These are phyloP conservation scores for Hyaloperonospora arabidopsidis DNA, from an alignment of 352 stramenopile species.

Conservation along the genomic window DNA sequence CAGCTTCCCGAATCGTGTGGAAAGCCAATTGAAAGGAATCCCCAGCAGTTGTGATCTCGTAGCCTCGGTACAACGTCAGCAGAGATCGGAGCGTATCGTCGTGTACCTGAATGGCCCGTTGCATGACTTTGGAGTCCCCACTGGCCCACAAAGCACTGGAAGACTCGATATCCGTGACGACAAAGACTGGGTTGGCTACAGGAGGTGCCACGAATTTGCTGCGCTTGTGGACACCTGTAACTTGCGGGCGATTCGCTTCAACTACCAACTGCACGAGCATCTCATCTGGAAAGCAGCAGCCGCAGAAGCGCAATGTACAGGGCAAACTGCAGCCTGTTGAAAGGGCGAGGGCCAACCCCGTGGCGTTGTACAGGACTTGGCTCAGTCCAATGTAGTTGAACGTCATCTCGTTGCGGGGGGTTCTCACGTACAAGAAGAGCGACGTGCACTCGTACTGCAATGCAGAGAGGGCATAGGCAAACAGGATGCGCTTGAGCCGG, in stretches of 20 bases:
- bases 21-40: slow-evolving; percentile 71
- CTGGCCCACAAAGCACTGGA: slow-evolving; percentile 54
- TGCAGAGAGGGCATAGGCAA: slow-evolving; percentile 37
- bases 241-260: slow-evolving; percentile 24
- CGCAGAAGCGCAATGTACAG: slow-evolving; percentile 31
- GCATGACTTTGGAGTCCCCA: slow-evolving; percentile 39
- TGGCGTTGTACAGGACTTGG: slow-evolving; percentile 6
- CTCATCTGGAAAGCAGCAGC: slow-evolving; percentile 39
- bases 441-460: slow-evolving; percentile 27
- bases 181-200: slow-evolving; percentile 43
- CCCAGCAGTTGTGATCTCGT: slow-evolving; percentile 67
- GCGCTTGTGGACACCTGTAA: slow-evolving; percentile 5
- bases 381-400: too few relatives aligned
- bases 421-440: slow-evolving; percentile 30
- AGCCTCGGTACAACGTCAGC: slow-evolving; percentile 44
- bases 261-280: slow-evolving; percentile 36
- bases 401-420: too few relatives aligned
- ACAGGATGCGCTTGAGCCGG: slow-evolving; percentile 53
- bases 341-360: slow-evolving; percentile 29
- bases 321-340: slow-evolving; percentile 45
- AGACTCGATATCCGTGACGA: slow-evolving; percentile 60
- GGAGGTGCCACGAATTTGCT: slow-evolving; percentile 15
- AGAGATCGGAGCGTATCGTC: slow-evolving; percentile 35
- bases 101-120: slow-evolving; percentile 35
- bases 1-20: slow-evolving; percentile 52